Conservation (phyloP, 2,329 filamentous ascomycete genomes). For the Epicoccum sorghinum region DNA sequence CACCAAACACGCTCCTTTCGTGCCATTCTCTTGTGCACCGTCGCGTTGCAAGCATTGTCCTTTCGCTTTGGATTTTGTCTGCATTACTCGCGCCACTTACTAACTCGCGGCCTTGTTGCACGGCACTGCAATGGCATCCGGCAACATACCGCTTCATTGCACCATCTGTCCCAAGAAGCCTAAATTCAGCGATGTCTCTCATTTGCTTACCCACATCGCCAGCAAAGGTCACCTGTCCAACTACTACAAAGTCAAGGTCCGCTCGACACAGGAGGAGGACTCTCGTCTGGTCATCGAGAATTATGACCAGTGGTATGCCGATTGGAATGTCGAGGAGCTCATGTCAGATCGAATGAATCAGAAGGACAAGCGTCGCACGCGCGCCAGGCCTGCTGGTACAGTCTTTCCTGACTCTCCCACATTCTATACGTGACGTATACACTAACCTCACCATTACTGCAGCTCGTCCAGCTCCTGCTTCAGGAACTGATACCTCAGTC, state of each 20-base stretch:
- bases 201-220: conserved; percentile 87
- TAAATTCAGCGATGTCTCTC: conserved; percentile 86
- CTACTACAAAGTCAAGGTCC: conserved; percentile 80
- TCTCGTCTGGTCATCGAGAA: conserved; percentile 67
- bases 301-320: conserved; percentile 80
- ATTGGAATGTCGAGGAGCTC: conserved; percentile 72
- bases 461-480: conserved; percentile 32
- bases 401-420: conserved; percentile 11
- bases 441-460: conserved; percentile 28
- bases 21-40: conserved; percentile 29
- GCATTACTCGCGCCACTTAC: conserved; percentile 35
- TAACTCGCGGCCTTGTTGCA: conserved; percentile 7
- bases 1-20: conserved; percentile 47
- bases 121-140: conserved; percentile 45
- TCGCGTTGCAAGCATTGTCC: conserved; percentile 37
- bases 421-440: not conserved
- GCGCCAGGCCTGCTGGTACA: conserved; percentile 42
- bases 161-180: conserved; percentile 81
- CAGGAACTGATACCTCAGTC: conserved; percentile 31
- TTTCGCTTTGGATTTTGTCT: conserved; percentile 26
- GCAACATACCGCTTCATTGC: conserved; percentile 73
- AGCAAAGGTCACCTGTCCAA: conserved; percentile 91
- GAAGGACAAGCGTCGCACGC: conserved; percentile 72
- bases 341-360: conserved; percentile 78
- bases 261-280: conserved; percentile 68